A percentile compares a stretch with the other conserved stretches of the same genome.
phyloP scores from a whole-genome alignment of 164 flowering plant species.

The Dillenia suffruticosa region DNA sequence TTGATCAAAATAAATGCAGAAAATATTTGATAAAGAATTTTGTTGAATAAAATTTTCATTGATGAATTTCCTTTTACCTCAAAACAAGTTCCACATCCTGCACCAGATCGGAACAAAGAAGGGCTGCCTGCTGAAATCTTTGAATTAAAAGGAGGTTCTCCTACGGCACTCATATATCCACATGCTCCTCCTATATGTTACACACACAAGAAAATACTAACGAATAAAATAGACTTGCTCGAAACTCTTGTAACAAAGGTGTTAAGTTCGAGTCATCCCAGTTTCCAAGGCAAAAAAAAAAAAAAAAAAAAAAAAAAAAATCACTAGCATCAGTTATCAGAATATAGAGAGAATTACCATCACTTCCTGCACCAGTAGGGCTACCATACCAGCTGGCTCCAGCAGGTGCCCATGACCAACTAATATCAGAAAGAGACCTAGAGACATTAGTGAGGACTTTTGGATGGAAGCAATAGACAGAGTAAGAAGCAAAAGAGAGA shows the following conservation, averaged over 20 bases:
- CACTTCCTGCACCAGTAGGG: conserved; percentile 36
- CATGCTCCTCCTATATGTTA: conserved; percentile 63
- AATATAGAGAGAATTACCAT: conserved; percentile 20
- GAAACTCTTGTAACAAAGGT: too few species aligned
- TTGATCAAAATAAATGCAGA: too few species aligned
- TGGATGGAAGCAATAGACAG: conserved; percentile 21
- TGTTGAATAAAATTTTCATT: too few species aligned
- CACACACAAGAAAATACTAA: too few species aligned
- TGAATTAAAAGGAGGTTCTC: conserved; percentile 36
- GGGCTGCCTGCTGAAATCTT: conserved; percentile 50
- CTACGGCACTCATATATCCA: conserved; percentile 55
- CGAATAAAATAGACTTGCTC: too few species aligned
- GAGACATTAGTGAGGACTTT: conserved; percentile 26
- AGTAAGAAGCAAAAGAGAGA: not conserved
- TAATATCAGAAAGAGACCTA: not conserved
- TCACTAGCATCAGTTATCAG: too few species aligned
- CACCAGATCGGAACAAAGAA: conserved; percentile 43
- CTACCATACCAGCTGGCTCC: conserved; percentile 45
- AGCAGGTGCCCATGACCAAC: conserved; percentile 30
- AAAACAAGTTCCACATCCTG: conserved; percentile 73
- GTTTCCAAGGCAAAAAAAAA: too few species aligned
- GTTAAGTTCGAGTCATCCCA: too few species aligned
- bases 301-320: too few species aligned
- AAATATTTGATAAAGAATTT: too few species aligned
- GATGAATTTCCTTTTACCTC: conserved; percentile 26